A percentile compares a stretch with the other conserved stretches of the same genome.
Conservation (phyloP, 306 rosid species). For the Medicago lupulina region DNA sequence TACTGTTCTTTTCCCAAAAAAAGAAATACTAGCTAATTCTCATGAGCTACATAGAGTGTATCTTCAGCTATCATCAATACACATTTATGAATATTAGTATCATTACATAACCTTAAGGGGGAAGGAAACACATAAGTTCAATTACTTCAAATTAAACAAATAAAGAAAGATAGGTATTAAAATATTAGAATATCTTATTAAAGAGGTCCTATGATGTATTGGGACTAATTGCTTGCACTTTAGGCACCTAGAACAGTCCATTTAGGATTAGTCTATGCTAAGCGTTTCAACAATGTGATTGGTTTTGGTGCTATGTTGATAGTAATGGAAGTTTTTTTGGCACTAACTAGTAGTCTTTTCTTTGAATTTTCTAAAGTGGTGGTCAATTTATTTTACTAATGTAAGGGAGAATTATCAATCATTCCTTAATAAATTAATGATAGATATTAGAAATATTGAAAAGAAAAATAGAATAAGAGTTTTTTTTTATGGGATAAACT, state of each 20-base stretch:
- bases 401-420: too few species aligned
- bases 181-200: not conserved
- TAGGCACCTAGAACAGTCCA: not conserved
- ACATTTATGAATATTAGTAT: not conserved
- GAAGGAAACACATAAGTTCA: not conserved
- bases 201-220: not conserved
- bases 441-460: too few species aligned
- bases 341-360: too few species aligned
- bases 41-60: constrained; percentile 10
- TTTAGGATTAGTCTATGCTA: not conserved
- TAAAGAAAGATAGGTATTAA: not conserved
- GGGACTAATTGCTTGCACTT: not conserved
- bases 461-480: too few species aligned
- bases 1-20: constrained; percentile 24
- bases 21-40: not conserved
- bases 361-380: too few species aligned
- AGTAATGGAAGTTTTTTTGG: too few species aligned
- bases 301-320: not conserved
- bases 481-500: too few species aligned
- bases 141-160: not conserved
- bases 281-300: not conserved
- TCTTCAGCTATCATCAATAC: not conserved
- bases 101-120: not conserved
- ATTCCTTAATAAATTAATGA: too few species aligned
- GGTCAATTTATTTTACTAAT: too few species aligned